phyloP scores from a whole-genome alignment of 495 filamentous ascomycete species.

The Aspergillus kassunensis region DNA sequence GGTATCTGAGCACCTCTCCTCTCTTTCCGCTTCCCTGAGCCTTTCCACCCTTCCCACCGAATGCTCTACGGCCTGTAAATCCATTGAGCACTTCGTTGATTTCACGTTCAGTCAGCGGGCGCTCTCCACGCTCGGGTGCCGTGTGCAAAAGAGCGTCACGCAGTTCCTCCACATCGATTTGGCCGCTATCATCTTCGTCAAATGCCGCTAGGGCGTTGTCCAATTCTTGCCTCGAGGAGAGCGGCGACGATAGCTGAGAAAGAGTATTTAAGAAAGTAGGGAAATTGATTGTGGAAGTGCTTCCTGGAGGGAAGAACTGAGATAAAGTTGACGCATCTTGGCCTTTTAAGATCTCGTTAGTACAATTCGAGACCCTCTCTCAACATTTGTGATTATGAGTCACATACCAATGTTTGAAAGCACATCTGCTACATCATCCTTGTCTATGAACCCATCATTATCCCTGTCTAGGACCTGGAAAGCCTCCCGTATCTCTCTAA shows the following conservation, averaged over 20 bases:
- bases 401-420: conserved; percentile 66
- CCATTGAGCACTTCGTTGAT: conserved; percentile 79
- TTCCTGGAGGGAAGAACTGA: conserved; percentile 70
- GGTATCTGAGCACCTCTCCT: conserved; percentile 45
- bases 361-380: neutral
- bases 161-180: conserved; percentile 79
- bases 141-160: conserved; percentile 80
- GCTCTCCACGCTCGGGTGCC: conserved; percentile 67
- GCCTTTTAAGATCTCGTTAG: conserved; percentile 29
- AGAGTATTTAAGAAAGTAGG: conserved; percentile 78
- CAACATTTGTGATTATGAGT: neutral
- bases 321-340: conserved; percentile 57
- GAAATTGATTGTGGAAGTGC: conserved; percentile 68
- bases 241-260: conserved; percentile 61
- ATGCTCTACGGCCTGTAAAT: conserved; percentile 77
- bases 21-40: conserved; percentile 31
- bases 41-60: conserved; percentile 44
- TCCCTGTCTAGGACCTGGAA: conserved; percentile 84
- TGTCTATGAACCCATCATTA: conserved; percentile 69
- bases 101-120: conserved; percentile 64
- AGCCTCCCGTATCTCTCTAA: conserved; percentile 73
- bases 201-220: conserved; percentile 88
- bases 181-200: conserved; percentile 91
- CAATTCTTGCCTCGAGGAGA: conserved; percentile 74
- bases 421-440: conserved; percentile 76